Conservation (phyloP, 805 yeast genomes). For the Lachancea sp. region DNA sequence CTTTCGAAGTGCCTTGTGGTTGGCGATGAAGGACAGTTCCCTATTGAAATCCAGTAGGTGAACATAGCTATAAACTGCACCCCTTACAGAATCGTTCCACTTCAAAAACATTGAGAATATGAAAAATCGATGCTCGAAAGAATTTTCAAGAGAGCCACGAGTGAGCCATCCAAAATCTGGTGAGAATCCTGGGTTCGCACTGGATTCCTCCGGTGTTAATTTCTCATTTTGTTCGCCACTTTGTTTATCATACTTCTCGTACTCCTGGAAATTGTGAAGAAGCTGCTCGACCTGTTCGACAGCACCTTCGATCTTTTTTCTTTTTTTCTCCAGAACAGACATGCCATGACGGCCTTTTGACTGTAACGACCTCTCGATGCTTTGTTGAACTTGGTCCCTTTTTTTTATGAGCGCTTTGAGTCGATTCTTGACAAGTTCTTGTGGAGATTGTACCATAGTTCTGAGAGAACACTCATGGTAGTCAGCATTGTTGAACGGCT, state of each 20-base stretch:
- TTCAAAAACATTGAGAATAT: constrained; percentile 66
- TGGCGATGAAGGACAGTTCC: constrained; percentile 38
- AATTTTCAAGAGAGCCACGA: constrained; percentile 17
- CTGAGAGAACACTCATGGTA: constrained; percentile 59
- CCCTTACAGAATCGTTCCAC: constrained; percentile 70
- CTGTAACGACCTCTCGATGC: constrained; percentile 34
- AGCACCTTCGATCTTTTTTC: constrained; percentile 11
- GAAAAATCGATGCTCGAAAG: constrained; percentile 53
- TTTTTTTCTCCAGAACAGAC: background rate
- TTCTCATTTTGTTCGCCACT: background rate
- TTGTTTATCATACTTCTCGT: constrained; percentile 4
- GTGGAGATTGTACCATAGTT: constrained; percentile 18
- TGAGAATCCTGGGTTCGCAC: background rate
- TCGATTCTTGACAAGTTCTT: constrained; percentile 17
- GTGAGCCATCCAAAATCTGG: constrained; percentile 16
- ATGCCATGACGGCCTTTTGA: constrained; percentile 13
- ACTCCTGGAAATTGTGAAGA: constrained; percentile 17
- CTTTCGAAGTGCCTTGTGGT: constrained; percentile 44
- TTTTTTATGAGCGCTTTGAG: constrained; percentile 33
- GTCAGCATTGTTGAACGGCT: constrained; percentile 45
- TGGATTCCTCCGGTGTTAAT: background rate
- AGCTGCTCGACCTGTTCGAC: constrained; percentile 16
- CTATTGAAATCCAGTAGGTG: constrained; percentile 42
- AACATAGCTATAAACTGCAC: constrained; percentile 54
- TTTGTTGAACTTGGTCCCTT: constrained; percentile 25